A percentile compares a stretch with the other conserved stretches of the same genome.
phyloP scores from a whole-genome alignment of 345 rosid genomes.

The Eucalyptus tenuipes region DNA sequence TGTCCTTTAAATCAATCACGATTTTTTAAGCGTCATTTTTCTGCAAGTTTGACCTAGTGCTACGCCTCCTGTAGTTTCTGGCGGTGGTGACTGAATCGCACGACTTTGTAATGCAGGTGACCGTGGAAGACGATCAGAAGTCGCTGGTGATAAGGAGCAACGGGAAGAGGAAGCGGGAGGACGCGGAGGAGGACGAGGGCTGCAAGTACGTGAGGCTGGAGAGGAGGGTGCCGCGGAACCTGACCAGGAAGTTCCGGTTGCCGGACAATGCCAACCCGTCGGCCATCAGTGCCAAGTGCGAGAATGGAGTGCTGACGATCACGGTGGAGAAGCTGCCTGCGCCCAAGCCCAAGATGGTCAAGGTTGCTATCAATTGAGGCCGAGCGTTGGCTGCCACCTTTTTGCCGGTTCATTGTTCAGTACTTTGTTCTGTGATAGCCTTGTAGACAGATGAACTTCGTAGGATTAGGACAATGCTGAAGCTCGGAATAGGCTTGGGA shows the following conservation, averaged over 20 bases:
- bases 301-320: conserved; percentile 47
- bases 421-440: background rate
- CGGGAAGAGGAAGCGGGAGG: conserved; percentile 69
- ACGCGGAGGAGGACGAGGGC: conserved; percentile 41
- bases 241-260: conserved; percentile 53
- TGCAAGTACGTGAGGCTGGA: conserved; percentile 50
- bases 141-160: conserved; percentile 44
- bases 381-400: background rate
- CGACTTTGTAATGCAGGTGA: conserved; percentile 19
- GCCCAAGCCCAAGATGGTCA: conserved; percentile 39
- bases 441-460: background rate
- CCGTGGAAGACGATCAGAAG: conserved; percentile 46
- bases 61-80: background rate
- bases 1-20: background rate
- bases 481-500: background rate
- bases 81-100: background rate
- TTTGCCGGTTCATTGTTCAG: background rate
- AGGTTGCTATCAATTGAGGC: conserved; percentile 35
- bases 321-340: conserved; percentile 44
- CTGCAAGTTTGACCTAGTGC: background rate
- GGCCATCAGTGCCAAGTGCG: conserved; percentile 42
- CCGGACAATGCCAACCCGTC: conserved; percentile 45
- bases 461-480: background rate
- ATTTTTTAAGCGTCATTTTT: background rate
- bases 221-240: conserved; percentile 32